Evolutionary conservation across 169 alveolate species (phyloP).

Genomic region (Ichthyophthirius multifiliis): DNA sequence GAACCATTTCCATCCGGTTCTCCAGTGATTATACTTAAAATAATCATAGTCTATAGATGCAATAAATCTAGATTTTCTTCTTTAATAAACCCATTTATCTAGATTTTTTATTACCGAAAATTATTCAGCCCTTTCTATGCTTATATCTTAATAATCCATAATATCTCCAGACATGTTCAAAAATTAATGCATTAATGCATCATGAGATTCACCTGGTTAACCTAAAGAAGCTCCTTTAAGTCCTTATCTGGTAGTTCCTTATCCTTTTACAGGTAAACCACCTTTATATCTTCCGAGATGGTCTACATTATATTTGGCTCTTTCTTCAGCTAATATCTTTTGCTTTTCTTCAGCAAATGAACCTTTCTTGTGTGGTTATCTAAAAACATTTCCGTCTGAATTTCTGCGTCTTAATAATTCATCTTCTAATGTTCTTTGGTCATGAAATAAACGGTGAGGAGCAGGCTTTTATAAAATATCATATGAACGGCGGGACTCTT

Average conservation of each 20-base stretch:
- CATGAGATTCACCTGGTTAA: slow-evolving; percentile 39
- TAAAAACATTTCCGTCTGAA: slow-evolving; percentile 4
- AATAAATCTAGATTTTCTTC: slow-evolving; percentile 3
- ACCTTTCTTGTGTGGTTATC: slow-evolving; percentile 10
- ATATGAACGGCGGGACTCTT: slow-evolving; percentile 43
- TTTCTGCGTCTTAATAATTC: slow-evolving; percentile 7
- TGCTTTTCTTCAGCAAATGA: slow-evolving; percentile 40
- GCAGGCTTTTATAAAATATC: slow-evolving; percentile 34
- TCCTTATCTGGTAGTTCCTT: slow-evolving; percentile 28
- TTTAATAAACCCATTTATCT: neutral
- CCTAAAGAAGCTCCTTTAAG: slow-evolving; percentile 23
- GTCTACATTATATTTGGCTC: slow-evolving; percentile 49
- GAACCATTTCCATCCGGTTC: slow-evolving; percentile 3
- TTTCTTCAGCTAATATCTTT: slow-evolving; percentile 19
- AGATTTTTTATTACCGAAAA: neutral
- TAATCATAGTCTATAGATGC: slow-evolving; percentile 17
- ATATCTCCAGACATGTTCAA: neutral
- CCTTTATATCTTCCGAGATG: slow-evolving; percentile 58
- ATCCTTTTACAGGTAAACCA: slow-evolving; percentile 51
- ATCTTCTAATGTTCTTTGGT: slow-evolving; percentile 2
- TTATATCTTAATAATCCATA: slow-evolving; percentile 16
- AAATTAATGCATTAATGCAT: slow-evolving; percentile 22
- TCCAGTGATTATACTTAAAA: slow-evolving; percentile 8
- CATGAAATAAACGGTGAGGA: slow-evolving; percentile 5
- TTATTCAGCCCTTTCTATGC: slow-evolving; percentile 10